Base-by-base conservation (phyloP, 179 eudicot genomes). In the Drosera spatulata region DNA sequence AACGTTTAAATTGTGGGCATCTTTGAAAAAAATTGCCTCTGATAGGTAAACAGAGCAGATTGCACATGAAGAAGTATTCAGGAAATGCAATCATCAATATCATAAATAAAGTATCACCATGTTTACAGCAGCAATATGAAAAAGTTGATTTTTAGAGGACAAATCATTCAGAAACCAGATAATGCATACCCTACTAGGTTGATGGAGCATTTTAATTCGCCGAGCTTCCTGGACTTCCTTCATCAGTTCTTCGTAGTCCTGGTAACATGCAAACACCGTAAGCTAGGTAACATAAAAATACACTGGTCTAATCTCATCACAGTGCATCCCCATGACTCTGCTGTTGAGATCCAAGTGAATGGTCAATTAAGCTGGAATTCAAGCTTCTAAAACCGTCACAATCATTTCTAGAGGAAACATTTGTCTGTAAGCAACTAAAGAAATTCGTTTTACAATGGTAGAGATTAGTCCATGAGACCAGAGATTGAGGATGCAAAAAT, bases 201-300 rank as follows among this genome's bases (percentile, higher is more conserved):
- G 97, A 77, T 89, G 99, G 77, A 79, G 61, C 79, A 93, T 55
- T 79, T 67, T 84, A 63, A 93, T 93, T 66, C 91, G 80, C 67
- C 99, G 79, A 73, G 97, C 95, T 71, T 89, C 93, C 63, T 93
- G 99, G 69, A 93, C 82, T 74, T 89, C 99, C 75, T 81, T 88
- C 68, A 89, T 82, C 69, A 93, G 70, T 68, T 81, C 85, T 66
- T 89, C 91, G 54, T 86, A 69, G 66, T 89, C 97, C 99, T 93
- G 61, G 41, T 37, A 55, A 10, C 41, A 55, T 55, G 4, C 41
- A 55, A 55, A 33, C 33, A 22, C 33, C 0, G 33, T 22, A 50
- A 4, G 5, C 11, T 50, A 11, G 4, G 11, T 50, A 8, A 50
- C 4, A 50, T 10, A 11, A 4, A 15, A 50, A 5, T 10, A 10